phyloP scores from a whole-genome alignment of 2,329 filamentous ascomycete genomes.

The Colletotrichum limetticola region DNA sequence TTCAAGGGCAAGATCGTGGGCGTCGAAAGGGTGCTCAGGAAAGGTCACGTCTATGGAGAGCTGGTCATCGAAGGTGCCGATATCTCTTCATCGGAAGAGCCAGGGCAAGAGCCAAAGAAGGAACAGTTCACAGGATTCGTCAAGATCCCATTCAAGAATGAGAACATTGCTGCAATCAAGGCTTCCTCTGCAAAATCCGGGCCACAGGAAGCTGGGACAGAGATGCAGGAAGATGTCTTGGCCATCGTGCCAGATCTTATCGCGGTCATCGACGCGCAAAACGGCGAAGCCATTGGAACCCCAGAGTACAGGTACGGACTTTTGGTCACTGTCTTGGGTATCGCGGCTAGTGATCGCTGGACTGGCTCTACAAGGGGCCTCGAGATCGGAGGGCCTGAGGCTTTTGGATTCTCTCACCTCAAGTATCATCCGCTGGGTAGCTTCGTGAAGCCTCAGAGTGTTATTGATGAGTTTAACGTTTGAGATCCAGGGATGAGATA shows the following conservation, averaged over 20 bases:
- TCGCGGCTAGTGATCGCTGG: slow-evolving; percentile 57
- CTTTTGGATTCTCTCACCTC: slow-evolving; percentile 59
- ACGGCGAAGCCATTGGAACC: slow-evolving; percentile 66
- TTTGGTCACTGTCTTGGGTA: slow-evolving; percentile 60
- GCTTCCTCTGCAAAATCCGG: slow-evolving; percentile 39
- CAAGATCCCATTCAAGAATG: slow-evolving; percentile 77
- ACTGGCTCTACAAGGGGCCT: slow-evolving; percentile 57
- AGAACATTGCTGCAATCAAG: slow-evolving; percentile 71
- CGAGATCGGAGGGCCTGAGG: slow-evolving; percentile 59
- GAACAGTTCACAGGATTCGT: slow-evolving; percentile 56
- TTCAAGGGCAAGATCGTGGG: slow-evolving; percentile 73
- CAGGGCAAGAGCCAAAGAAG: neutral
- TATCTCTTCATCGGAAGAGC: slow-evolving; percentile 40
- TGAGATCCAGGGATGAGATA: neutral
- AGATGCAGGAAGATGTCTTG: slow-evolving; percentile 53
- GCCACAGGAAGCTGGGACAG: slow-evolving; percentile 43
- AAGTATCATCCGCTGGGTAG: slow-evolving; percentile 59
- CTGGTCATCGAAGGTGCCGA: slow-evolving; percentile 64
- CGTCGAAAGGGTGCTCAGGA: slow-evolving; percentile 65
- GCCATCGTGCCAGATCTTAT: slow-evolving; percentile 68
- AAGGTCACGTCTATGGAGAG: slow-evolving; percentile 70
- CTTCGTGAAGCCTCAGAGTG: slow-evolving; percentile 60
- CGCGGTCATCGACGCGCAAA: slow-evolving; percentile 64
- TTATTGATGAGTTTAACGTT: slow-evolving; percentile 61
- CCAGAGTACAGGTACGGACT: slow-evolving; percentile 67